These are phyloP conservation scores for Murraya paniculata DNA, from an alignment of 345 rosid species.

Conservation along the genomic window DNA sequence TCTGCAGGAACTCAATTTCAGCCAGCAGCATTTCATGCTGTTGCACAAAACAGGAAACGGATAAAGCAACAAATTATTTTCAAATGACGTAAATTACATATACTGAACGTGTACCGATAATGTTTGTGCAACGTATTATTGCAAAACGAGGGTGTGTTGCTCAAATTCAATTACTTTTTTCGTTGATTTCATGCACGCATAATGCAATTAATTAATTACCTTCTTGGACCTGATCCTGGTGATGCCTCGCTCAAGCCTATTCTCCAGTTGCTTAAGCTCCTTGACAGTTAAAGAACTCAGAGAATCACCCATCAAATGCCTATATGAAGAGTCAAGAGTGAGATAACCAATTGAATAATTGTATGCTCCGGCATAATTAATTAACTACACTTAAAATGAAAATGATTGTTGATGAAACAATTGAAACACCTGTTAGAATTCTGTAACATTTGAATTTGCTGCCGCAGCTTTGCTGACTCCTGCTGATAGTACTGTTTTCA, in stretches of 20 bases:
- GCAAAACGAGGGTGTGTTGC: neutral
- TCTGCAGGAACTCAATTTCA: constrained; percentile 88
- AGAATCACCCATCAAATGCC: constrained; percentile 94
- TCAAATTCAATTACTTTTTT: too few relatives aligned
- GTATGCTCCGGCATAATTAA: neutral
- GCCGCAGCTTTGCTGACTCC: constrained; percentile 91
- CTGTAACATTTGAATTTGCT: constrained; percentile 89
- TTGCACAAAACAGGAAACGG: constrained; percentile 13
- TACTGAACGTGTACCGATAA: neutral
- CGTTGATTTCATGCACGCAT: neutral
- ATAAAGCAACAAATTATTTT: neutral
- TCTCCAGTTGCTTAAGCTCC: constrained; percentile 95
- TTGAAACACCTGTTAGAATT: constrained; percentile 77
- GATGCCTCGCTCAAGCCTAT: constrained; percentile 91
- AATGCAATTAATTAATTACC: constrained; percentile 36
- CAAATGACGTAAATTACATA: neutral
- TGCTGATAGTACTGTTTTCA: constrained; percentile 81
- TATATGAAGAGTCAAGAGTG: constrained; percentile 8
- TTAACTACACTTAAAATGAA: neutral
- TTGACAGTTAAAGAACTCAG: constrained; percentile 74
- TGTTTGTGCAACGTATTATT: neutral
- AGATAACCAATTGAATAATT: too few relatives aligned
- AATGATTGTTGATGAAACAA: neutral
- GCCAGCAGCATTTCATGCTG: constrained; percentile 96
- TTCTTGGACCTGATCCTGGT: constrained; percentile 93